Base-by-base conservation (phyloP, 345 rosid genomes). In the Eucalyptus decipiens region DNA sequence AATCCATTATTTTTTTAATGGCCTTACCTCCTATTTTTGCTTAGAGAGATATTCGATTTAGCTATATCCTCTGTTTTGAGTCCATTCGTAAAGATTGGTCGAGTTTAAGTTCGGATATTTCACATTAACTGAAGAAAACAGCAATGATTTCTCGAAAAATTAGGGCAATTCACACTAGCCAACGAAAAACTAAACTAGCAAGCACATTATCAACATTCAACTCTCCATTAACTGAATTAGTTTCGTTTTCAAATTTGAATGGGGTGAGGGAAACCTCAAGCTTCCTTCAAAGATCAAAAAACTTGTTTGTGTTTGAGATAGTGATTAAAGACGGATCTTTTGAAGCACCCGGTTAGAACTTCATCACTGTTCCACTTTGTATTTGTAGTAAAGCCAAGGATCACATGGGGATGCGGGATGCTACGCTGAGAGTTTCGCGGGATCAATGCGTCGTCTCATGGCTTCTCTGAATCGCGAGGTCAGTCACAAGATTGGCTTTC, bases 41-140 rank as follows among this genome's bases (percentile, higher is more conserved):
- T 5, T 67, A 67, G 42, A 17, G 6, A 67, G 23, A 67, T 16
- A 67, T 32, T 67, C 1, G 23, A 67, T 34, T 17, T 67, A 32
- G 80, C 23, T 67, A 32, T 69, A 69, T 69, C 80, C 80, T 32
- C 80, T 69, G 24, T 32, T 67, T 69, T 17, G 80, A 32, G 80
- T 69, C 42, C 24, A 5, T 32, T 69, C 11, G 1, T 2, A 30
- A 4, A n/a, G 76, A 65, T 69, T 34, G 80, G 42, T 69, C 2
- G 80, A 69, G 42, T 69, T 32, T 69, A 69, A 32, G 24, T 69
- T 32, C 1, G 42, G 1, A 69, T 32, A 69, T 69, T 32, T 69
- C 80, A 5, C 2, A 2, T 69, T 18, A 32, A 69, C 42, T 0
- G 2, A 17, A 69, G 42, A 32, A 0, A 32, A 69, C 12, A 4